phyloP scores from a whole-genome alignment of 1,139 yeast genomes.

The Geotrichum citri-aurantii region DNA sequence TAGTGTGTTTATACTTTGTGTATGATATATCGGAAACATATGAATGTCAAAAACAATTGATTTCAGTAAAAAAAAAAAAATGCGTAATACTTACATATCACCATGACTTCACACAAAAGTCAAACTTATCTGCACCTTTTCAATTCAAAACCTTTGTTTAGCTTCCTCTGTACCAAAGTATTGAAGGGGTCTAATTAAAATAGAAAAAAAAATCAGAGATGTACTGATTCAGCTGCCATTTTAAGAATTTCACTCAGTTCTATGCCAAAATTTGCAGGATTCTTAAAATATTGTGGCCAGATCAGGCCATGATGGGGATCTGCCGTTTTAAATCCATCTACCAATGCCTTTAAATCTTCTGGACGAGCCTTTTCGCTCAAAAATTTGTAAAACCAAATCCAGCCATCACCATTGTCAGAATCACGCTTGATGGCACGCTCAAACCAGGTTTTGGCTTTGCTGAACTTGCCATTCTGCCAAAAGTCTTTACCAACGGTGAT shows the following conservation, averaged over 20 bases:
- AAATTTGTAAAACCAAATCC: conserved; percentile 63
- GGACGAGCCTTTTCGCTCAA: conserved; percentile 21
- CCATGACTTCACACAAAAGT: too few relatives aligned
- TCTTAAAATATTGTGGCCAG: conserved; percentile 51
- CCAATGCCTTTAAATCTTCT: not conserved
- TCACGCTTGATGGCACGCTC: conserved; percentile 60
- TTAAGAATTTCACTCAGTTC: conserved; percentile 38
- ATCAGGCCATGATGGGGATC: conserved; percentile 54
- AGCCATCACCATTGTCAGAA: conserved; percentile 61
- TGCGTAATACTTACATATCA: too few relatives aligned
- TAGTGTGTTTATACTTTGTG: too few relatives aligned
- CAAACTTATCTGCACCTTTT: too few relatives aligned
- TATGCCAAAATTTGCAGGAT: conserved; percentile 40
- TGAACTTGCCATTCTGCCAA: conserved; percentile 59
- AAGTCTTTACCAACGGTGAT: conserved; percentile 62
- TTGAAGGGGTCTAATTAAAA: too few relatives aligned
- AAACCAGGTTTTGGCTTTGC: conserved; percentile 70
- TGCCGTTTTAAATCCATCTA: conserved; percentile 33
- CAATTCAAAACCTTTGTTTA: too few relatives aligned
- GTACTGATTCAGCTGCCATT: not conserved
- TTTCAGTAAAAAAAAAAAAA: too few relatives aligned
- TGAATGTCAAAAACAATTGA: too few relatives aligned
- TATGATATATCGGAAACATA: too few relatives aligned
- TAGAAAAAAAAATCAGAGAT: not conserved
- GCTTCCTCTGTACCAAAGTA: too few relatives aligned